A percentile compares a stretch with the other conserved stretches of the same genome.
Conservation (phyloP, 495 filamentous ascomycete genomes). For the Penicillium arizonense region DNA sequence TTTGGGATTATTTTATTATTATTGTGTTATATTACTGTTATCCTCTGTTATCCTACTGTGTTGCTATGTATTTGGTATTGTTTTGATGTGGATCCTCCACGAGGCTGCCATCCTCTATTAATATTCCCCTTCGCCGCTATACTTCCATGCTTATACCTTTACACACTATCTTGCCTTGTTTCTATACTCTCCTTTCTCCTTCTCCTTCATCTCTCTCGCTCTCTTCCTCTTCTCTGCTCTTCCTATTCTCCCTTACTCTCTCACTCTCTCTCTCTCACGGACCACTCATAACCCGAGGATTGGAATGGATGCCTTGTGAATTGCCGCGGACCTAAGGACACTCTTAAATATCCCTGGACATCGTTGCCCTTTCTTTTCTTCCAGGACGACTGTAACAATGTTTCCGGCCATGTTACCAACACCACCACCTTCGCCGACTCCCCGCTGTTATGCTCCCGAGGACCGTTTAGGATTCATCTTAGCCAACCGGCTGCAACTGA, state of each 20-base stretch:
- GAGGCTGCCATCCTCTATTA: too few species aligned
- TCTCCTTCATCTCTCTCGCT: conserved; percentile 14
- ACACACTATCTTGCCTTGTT: background rate
- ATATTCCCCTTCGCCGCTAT: too few species aligned
- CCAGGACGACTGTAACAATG: conserved; percentile 26
- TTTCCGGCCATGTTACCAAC: conserved; percentile 58
- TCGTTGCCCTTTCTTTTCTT: background rate
- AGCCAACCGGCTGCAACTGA: conserved; percentile 78
- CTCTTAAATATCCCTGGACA: conserved; percentile 7
- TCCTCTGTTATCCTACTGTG: conserved; percentile 4
- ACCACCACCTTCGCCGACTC: conserved; percentile 54
- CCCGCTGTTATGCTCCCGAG: conserved; percentile 64
- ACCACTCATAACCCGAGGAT: conserved; percentile 8
- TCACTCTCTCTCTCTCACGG: conserved; percentile 1
- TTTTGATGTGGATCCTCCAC: too few species aligned
- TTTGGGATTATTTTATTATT: conserved; percentile 5
- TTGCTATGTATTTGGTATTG: conserved; percentile 10
- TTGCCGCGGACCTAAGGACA: conserved; percentile 7
- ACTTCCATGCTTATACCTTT: too few species aligned
- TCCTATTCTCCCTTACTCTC: conserved; percentile 13
- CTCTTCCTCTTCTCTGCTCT: conserved; percentile 13
- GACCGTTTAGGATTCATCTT: conserved; percentile 84
- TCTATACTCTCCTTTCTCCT: conserved; percentile 10
- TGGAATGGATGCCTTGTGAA: conserved; percentile 11
- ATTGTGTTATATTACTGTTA: conserved; percentile 9